Base-by-base conservation (phyloP, 257 asterid species). In the Cordia subcordata region DNA sequence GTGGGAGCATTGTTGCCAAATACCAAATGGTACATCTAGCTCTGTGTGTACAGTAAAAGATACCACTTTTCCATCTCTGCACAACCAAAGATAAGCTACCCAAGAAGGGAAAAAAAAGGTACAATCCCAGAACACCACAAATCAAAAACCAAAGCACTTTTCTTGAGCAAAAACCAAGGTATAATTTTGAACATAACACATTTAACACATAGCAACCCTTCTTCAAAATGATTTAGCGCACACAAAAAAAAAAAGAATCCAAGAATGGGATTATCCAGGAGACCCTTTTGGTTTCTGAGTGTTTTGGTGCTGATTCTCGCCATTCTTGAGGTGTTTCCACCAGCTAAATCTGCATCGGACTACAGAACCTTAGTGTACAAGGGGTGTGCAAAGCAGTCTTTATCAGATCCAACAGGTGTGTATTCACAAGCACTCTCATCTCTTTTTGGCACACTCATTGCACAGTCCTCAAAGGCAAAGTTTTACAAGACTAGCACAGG, bases 341-440 rank as follows among this genome's bases (percentile, higher is more conserved):
- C 16, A 13, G 71, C 89, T 60, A 59, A 71, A 67, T 84, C 91
- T 68, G 89, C 88, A 66, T 47, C 83, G 35, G 96, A 80, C 49
- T 71, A 62, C 82, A 84, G 85, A 51, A 81, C 45, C 63, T 64
- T 92, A 64, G 93, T 92, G 45, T 92, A 92, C 78, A 92, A 88
- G 68, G 99, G 99, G 3, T 92, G 99, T 77, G 90, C 96, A 3
- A 85, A 88, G 52, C 94, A 86, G 69, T 33, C 73, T 57, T 63
- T 92, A 71, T 71, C 96, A 78, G 99, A 92, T 82, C 96, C 99
- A 68, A 68, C 84, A 4, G 96, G 96, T 52, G 91, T 77, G 11
- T 92, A 86, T 62, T 84, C 96, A 16, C 96, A 92, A 66, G 86
- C 95, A 8, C 88, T 92, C 40, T 92, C 96, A 44, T 67, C 95